Evolutionary conservation across 2,329 filamentous ascomycete genomes (phyloP).

Genomic region (Trichoderma guizhouense): DNA sequence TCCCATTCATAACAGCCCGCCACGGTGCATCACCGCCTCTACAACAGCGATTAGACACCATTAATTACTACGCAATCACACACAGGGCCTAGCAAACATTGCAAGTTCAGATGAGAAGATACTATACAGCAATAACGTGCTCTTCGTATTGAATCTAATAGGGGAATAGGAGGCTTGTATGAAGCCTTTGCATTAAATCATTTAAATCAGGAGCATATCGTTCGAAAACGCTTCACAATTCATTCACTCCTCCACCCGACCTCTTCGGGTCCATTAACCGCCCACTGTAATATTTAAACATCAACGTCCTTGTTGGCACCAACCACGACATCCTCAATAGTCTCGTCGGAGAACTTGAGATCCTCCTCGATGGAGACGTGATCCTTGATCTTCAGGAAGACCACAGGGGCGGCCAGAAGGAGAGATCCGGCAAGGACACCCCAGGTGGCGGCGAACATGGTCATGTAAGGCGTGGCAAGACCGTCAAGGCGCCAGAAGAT

Average conservation of each 20-base stretch:
- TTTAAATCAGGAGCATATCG: constrained; percentile 5
- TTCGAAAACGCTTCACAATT: constrained; percentile 14
- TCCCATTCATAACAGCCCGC: background rate
- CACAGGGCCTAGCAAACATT: background rate
- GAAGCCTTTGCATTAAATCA: constrained; percentile 14
- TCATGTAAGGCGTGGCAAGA: constrained; percentile 55
- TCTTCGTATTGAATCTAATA: constrained; percentile 3
- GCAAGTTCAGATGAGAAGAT: background rate
- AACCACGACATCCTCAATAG: constrained; percentile 48
- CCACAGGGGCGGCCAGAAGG: constrained; percentile 72
- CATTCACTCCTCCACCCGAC: background rate
- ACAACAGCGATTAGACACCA: background rate
- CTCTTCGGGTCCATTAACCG: background rate
- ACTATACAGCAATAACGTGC: background rate
- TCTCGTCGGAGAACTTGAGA: constrained; percentile 81
- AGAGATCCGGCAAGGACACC: constrained; percentile 70
- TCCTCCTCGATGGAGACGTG: constrained; percentile 79
- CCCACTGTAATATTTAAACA: background rate
- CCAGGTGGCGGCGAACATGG: constrained; percentile 71
- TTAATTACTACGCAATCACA: background rate
- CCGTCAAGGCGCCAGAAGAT: constrained; percentile 39
- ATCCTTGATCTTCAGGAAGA: constrained; percentile 76
- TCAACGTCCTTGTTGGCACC: constrained; percentile 41
- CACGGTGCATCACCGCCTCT: background rate
- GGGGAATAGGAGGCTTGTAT: constrained; percentile 11